Percentiles rank a stretch among this genome's conserved stretches.
phyloP scores from a whole-genome alignment of 306 rosid genomes.

The Cyamopsis tetragonoloba region DNA sequence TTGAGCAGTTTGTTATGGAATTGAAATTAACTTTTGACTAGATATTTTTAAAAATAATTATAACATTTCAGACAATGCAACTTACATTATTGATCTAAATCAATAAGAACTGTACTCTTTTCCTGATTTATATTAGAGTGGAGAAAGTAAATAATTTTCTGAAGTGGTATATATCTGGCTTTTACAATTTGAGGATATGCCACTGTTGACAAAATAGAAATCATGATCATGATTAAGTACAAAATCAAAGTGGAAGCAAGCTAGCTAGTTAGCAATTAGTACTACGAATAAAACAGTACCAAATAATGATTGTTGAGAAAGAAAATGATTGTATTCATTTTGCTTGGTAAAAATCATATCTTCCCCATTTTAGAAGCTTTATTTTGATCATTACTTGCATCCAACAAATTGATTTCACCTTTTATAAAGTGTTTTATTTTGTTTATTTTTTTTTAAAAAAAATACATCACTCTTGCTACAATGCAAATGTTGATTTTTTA shows the following conservation, averaged over 20 bases:
- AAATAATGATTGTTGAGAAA: conserved; percentile 15
- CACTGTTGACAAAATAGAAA: not conserved
- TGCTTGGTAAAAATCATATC: conserved; percentile 27
- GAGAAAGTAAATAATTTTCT: not conserved
- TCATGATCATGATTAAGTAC: conserved; percentile 27
- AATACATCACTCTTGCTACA: too few relatives aligned
- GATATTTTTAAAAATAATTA: not conserved
- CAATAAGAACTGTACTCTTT: not conserved
- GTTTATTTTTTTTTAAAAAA: too few relatives aligned
- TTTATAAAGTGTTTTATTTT: conserved; percentile 37
- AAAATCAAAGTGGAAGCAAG: conserved; percentile 25
- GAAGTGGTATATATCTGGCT: conserved; percentile 9
- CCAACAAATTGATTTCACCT: conserved; percentile 37
- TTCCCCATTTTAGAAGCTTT: conserved; percentile 40
- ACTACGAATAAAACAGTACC: conserved; percentile 33
- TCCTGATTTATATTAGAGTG: not conserved
- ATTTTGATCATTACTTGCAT: conserved; percentile 40
- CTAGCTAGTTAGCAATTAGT: conserved; percentile 19
- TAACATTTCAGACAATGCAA: not conserved
- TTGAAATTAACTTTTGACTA: not conserved
- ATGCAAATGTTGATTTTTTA: too few relatives aligned
- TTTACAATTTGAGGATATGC: conserved; percentile 12
- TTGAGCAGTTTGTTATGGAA: not conserved
- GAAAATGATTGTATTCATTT: conserved; percentile 24
- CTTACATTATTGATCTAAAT: not conserved